phyloP scores from a whole-genome alignment of 2,329 filamentous ascomycete species.

The Sporothrix brasiliensis region DNA sequence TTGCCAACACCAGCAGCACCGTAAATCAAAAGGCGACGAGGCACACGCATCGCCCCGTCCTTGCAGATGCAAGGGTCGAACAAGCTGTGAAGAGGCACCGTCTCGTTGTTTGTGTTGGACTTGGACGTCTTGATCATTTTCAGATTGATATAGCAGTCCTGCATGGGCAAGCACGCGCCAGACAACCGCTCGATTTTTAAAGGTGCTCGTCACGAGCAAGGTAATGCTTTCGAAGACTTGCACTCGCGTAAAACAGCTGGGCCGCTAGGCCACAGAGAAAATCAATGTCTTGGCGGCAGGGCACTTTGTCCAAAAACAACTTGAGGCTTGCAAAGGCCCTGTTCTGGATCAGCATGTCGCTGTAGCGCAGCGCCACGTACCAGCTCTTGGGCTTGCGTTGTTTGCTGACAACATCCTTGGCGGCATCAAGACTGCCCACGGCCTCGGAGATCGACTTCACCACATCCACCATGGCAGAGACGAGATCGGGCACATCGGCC shows the following conservation, averaged over 20 bases:
- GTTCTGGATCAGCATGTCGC: slow-evolving; percentile 11
- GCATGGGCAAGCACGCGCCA: not conserved
- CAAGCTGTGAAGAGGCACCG: not conserved
- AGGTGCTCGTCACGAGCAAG: not conserved
- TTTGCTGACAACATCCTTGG: too few species aligned
- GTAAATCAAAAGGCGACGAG: slow-evolving; percentile 44
- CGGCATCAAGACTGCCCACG: not conserved
- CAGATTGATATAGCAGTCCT: slow-evolving; percentile 1
- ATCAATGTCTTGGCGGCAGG: not conserved
- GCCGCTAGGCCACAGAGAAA: slow-evolving; percentile 3
- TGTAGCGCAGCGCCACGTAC: slow-evolving; percentile 3
- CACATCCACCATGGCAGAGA: not conserved
- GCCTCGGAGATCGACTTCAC: not conserved
- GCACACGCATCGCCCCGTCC: slow-evolving; percentile 25
- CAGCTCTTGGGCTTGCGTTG: not conserved
- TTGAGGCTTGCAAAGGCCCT: not conserved
- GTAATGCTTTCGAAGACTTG: not conserved
- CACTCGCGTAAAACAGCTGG: not conserved
- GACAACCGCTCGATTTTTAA: not conserved
- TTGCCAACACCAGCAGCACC: slow-evolving; percentile 47
- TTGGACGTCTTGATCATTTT: too few species aligned
- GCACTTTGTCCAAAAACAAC: not conserved
- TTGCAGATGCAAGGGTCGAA: not conserved
- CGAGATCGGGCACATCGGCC: not conserved
- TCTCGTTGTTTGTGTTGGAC: not conserved